Evolutionary conservation across 1,284 basidiomycete species (phyloP).

Genomic region (Puccinia triticina): DNA sequence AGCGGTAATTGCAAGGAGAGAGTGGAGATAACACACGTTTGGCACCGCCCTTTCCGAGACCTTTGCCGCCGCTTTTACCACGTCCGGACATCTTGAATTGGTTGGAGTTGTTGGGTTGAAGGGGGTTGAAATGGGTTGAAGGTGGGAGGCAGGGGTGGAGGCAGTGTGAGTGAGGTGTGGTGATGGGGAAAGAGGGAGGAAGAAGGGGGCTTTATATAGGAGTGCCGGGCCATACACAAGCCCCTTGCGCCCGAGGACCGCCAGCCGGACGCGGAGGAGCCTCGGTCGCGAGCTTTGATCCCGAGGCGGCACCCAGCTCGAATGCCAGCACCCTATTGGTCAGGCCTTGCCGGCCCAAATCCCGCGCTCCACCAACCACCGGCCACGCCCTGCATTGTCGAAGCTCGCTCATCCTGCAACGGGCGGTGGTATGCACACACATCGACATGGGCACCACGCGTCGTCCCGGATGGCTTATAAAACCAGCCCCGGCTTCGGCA

Average conservation of each 20-base stretch:
- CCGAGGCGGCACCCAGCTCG: neutral
- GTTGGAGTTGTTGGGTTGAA: neutral
- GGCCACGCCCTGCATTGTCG: too few relatives aligned
- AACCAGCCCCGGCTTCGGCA: neutral
- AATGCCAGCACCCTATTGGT: conserved; percentile 7
- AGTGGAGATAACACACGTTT: conserved; percentile 44
- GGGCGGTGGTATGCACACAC: too few relatives aligned
- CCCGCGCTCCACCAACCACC: too few relatives aligned
- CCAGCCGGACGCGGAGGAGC: too few relatives aligned
- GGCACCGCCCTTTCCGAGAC: conserved; percentile 74
- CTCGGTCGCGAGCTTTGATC: neutral
- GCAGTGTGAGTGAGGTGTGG: neutral
- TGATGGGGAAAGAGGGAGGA: neutral
- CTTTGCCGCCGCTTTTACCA: conserved; percentile 65
- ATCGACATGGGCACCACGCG: too few relatives aligned
- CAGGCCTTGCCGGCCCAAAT: neutral
- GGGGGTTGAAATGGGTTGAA: neutral
- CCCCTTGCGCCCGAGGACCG: neutral
- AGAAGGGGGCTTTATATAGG: neutral
- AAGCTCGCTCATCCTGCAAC: too few relatives aligned
- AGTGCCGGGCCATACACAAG: neutral
- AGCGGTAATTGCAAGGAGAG: neutral
- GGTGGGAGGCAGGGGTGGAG: neutral
- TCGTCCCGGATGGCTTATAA: neutral
- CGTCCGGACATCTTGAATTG: conserved; percentile 72